Evolutionary conservation across 2,329 filamentous ascomycete species (phyloP).

Genomic region (Aotearoamyces nothofagi): DNA sequence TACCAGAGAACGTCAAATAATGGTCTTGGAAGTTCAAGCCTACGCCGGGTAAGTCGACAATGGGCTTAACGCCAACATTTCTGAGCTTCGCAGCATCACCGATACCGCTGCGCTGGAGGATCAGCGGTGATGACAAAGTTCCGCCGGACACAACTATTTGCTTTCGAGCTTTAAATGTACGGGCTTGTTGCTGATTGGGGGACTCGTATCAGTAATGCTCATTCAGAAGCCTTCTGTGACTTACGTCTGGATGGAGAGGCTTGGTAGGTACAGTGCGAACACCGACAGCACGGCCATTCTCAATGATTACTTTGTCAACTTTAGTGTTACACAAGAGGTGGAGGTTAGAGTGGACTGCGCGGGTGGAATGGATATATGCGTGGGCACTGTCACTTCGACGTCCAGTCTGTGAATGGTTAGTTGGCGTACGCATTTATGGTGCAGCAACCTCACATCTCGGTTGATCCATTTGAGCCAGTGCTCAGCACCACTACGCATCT

Average conservation of each 20-base stretch:
- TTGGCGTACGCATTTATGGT: neutral
- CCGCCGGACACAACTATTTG: slow-evolving; percentile 23
- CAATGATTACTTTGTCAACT: slow-evolving; percentile 61
- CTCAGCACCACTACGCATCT: slow-evolving; percentile 41
- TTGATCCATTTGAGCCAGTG: slow-evolving; percentile 86
- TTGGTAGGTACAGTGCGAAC: slow-evolving; percentile 60
- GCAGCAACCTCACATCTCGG: slow-evolving; percentile 35
- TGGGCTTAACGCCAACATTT: slow-evolving; percentile 15
- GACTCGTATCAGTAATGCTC: slow-evolving; percentile 10
- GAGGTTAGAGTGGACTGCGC: slow-evolving; percentile 52
- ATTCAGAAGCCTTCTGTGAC: slow-evolving; percentile 2
- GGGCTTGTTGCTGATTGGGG: slow-evolving; percentile 15
- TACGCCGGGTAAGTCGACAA: slow-evolving; percentile 23
- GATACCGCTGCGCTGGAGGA: slow-evolving; percentile 9
- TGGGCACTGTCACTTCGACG: slow-evolving; percentile 65
- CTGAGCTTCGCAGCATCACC: slow-evolving; percentile 15
- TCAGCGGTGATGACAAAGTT: slow-evolving; percentile 9
- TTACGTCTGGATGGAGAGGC: slow-evolving; percentile 38
- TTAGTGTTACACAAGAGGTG: slow-evolving; percentile 65
- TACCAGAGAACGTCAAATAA: slow-evolving; percentile 5
- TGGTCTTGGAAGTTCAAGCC: slow-evolving; percentile 21
- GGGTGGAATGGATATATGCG: slow-evolving; percentile 63
- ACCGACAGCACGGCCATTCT: slow-evolving; percentile 55
- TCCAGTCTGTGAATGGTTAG: slow-evolving; percentile 45
- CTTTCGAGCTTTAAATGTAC: slow-evolving; percentile 19